Base-by-base conservation (phyloP, 768 basidiomycete species). In the Podaxis sp. region DNA sequence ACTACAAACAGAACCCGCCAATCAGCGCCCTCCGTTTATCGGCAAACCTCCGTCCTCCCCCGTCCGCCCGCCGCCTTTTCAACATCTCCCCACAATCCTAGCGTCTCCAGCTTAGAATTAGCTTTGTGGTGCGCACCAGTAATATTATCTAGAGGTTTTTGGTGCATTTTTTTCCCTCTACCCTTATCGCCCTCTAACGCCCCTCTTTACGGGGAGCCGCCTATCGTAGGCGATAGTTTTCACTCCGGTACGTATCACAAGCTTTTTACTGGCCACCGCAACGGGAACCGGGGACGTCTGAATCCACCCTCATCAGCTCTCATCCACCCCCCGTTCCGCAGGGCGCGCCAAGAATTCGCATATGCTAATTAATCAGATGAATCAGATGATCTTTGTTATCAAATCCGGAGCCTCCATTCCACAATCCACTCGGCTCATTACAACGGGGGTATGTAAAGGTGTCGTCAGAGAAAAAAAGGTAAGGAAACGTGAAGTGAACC, bases 1-100 rank as follows among this genome's bases (percentile, higher is more conserved):
- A 71, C 68, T 73, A 73, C 70, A 69, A 24, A 37, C 28, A 12
- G 15, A 75, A 37, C 64, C 59, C 62, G 61, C 40, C 53, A 65
- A 63, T 64, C 64, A 65, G n/a, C 49, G 33, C 37, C 50, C 46
- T 46, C 56, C 58, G 26, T 48, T 57, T 48, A 28, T 26, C 37
- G 58, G 17, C 48, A 33, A 22, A 11, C 40, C 58, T 41, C 58
- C 58, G 37, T 63, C 56, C 36, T n/a, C 51, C 40, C 53, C 60
- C 49, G 36, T 20, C 36, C 33, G 33, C 30, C 15, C 54, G 2
- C 58, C 24, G 0, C 51, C 26, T 24, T 38, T 51, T 36, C 50
- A 41, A 36, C 33, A 50, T 58, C 33, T 58, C 46, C 33, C 20
- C 54, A 26, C 24, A 44, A 46, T 46, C 22, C 41, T 15, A 44